Evolutionary conservation across 148 eudicot genomes (phyloP), one percentile per base, ranked within the genome.

Genomic region (Rhododendron williamsianum): DNA sequence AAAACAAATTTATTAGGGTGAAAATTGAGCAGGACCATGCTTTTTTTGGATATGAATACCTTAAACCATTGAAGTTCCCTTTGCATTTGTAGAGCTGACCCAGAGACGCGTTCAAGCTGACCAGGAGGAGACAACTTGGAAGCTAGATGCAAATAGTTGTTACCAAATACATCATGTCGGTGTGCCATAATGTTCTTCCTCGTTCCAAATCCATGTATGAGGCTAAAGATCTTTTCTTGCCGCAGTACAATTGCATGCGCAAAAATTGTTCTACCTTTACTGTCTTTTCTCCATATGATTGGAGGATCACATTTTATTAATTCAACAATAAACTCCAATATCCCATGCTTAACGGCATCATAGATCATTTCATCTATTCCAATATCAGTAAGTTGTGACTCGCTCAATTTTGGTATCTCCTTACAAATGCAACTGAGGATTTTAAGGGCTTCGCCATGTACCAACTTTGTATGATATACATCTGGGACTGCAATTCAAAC

Each of bases 11-110:
- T 54, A 56, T 30, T 21, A 63, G 1, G 1, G 1, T 2, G 6
- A 81, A 82, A 60, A 16, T 58, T 19, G 10, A n/a, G n/a, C n/a
- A n/a, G n/a, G n/a, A n/a, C n/a, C n/a, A n/a, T n/a, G n/a, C n/a
- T n/a, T n/a, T n/a, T n/a, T 15, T 23, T 23, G 23, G 45, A 69
- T 7, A 15, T 21, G 9, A 35, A 38, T 43, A 85, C 86, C 86
- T 85, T 78, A 48, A 85, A 85, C 86, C 83, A 85, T 16, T 54
- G 76, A 9, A 84, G 86, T 81, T 84, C 86, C 65, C 82, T 84
- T 45, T 84, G 86, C 82, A 85, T 85, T 60, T 79, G 86, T 43
- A 85, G 86, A 9, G 86, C 83, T 19, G 86, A 49, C 23, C 86
- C 86, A 48, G 83, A 78, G 11, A 85, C 35, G 8, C 13, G 5